These are phyloP conservation scores for Sporopachydermia quercuum DNA, from an alignment of 805 yeast species.

Conservation along the genomic window DNA sequence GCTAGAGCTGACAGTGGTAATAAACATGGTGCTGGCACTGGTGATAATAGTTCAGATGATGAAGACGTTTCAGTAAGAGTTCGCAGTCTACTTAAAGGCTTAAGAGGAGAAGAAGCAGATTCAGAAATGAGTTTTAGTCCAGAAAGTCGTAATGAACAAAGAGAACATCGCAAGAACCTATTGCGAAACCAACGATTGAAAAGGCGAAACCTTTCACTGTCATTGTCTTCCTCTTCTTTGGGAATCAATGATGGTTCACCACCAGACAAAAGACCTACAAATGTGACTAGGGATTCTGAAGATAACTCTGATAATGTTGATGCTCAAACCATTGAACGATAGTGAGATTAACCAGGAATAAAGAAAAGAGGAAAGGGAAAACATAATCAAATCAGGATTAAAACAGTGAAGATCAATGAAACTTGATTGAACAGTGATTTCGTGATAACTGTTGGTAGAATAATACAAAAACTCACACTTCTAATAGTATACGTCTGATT, in stretches of 20 bases:
- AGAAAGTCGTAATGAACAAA: not conserved
- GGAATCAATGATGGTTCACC: not conserved
- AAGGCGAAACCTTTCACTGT: not conserved
- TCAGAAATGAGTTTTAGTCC: not conserved
- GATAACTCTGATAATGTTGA: too few relatives aligned
- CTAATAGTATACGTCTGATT: too few relatives aligned
- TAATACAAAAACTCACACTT: too few relatives aligned
- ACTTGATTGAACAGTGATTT: too few relatives aligned
- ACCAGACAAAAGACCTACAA: too few relatives aligned
- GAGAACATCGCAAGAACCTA: not conserved
- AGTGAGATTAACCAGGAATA: not conserved
- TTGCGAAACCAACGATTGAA: not conserved
- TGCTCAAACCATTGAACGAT: not conserved
- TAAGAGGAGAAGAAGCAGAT: conserved; percentile 27
- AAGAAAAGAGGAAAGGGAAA: not conserved
- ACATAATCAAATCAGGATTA: not conserved
- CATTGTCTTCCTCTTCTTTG: not conserved
- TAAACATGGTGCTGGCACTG: conserved; percentile 5
- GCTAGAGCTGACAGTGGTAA: conserved; percentile 8
- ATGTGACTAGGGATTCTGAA: too few relatives aligned
- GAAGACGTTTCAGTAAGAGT: conserved; percentile 46
- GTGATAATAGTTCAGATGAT: conserved; percentile 17
- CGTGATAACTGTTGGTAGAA: too few relatives aligned
- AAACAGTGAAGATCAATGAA: too few relatives aligned
- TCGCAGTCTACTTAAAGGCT: conserved; percentile 42